Evolutionary conservation across 1,284 basidiomycete species (phyloP).

Genomic region (Leucoagaricus sp.): DNA sequence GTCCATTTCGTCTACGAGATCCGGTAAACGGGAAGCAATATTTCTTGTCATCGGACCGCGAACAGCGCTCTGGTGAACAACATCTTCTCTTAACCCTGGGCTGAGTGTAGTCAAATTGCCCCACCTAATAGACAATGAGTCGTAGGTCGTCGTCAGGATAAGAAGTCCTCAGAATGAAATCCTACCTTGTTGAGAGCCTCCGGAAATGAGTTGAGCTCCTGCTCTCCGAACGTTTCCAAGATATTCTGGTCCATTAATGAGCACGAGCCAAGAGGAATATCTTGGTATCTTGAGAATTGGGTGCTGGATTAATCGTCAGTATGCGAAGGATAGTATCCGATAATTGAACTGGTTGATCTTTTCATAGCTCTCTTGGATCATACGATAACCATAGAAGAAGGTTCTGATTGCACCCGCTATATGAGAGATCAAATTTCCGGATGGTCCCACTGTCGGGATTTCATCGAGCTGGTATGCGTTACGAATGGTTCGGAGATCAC

Average conservation of each 20-base stretch:
- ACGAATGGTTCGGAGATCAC: no score
- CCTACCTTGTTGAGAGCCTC: constrained; percentile 5
- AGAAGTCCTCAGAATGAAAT: neutral
- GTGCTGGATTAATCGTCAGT: neutral
- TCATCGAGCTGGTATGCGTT: no score
- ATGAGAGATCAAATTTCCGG: constrained; percentile 29
- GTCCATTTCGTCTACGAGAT: constrained; percentile 6
- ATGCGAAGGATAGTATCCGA: neutral
- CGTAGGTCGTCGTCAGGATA: neutral
- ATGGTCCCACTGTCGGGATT: no score
- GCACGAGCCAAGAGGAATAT: constrained; percentile 14
- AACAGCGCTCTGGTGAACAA: constrained; percentile 8
- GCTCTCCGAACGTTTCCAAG: constrained; percentile 12
- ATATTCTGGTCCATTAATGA: constrained; percentile 1
- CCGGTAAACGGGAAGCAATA: constrained; percentile 4
- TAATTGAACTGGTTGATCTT: constrained; percentile 23
- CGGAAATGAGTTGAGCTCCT: constrained; percentile 1
- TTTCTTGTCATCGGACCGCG: constrained; percentile 8
- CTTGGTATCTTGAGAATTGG: constrained; percentile 14
- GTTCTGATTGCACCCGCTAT: constrained; percentile 26
- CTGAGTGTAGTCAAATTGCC: constrained; percentile 10
- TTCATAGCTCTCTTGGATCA: constrained; percentile 32
- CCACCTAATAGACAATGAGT: neutral
- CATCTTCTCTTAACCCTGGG: neutral
- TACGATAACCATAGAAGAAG: constrained; percentile 21